Evolutionary conservation across 345 rosid genomes (phyloP).

Genomic region (Punica granatum): DNA sequence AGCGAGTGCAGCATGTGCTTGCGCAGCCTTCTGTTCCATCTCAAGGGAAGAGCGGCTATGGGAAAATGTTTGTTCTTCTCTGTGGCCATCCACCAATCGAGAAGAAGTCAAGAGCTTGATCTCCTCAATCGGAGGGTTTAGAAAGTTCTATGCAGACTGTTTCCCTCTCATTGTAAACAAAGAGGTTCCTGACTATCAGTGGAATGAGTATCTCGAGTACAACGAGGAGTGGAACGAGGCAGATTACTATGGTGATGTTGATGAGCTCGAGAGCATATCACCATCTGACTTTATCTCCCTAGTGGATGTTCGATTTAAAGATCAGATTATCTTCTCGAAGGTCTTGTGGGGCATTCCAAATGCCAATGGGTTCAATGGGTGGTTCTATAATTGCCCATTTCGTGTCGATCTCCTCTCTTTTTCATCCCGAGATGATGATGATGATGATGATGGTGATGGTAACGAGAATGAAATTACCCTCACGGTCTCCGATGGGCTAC

Average conservation of each 20-base stretch:
- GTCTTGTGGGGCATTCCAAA: slow-evolving; percentile 70
- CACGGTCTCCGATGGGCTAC: slow-evolving; percentile 58
- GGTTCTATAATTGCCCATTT: slow-evolving; percentile 74
- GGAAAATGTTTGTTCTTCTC: slow-evolving; percentile 65
- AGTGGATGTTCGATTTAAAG: slow-evolving; percentile 59
- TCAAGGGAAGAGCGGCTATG: slow-evolving; percentile 67
- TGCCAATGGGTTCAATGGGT: slow-evolving; percentile 51
- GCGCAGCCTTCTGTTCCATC: slow-evolving; percentile 56
- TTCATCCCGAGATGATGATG: slow-evolving; percentile 32
- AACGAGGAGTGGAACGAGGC: slow-evolving; percentile 71
- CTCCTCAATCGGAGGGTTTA: slow-evolving; percentile 57
- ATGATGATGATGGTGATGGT: slow-evolving; percentile 21
- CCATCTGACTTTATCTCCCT: slow-evolving; percentile 63
- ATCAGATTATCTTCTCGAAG: slow-evolving; percentile 53
- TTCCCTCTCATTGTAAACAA: slow-evolving; percentile 68
- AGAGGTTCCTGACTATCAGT: slow-evolving; percentile 45
- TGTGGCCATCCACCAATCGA: slow-evolving; percentile 70
- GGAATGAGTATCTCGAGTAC: slow-evolving; percentile 46
- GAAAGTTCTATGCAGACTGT: slow-evolving; percentile 69
- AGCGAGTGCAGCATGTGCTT: slow-evolving; percentile 71
- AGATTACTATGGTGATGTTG: slow-evolving; percentile 55
- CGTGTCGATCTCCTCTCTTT: slow-evolving; percentile 51
- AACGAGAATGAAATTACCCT: slow-evolving; percentile 34
- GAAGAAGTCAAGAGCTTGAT: slow-evolving; percentile 58
- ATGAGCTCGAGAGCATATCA: slow-evolving; percentile 38